phyloP scores from a whole-genome alignment of 208 protist species.

The Crithidia thermophila region DNA sequence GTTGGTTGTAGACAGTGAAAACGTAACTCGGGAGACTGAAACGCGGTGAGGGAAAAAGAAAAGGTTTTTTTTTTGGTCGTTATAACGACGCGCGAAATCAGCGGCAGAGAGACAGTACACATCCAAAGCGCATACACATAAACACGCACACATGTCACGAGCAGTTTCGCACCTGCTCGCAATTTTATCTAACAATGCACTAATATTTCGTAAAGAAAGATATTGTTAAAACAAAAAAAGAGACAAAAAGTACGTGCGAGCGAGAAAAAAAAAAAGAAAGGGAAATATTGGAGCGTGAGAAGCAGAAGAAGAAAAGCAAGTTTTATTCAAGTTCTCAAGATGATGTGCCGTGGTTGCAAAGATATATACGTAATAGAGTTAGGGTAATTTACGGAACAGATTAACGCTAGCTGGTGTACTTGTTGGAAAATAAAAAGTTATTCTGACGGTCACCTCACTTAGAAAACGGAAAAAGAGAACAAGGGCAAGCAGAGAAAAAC shows the following conservation, averaged over 20 bases:
- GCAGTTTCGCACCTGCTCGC: no score
- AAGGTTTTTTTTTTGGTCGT: slow-evolving; percentile 1
- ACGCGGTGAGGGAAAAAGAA: slow-evolving; percentile 11
- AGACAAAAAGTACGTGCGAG: background rate
- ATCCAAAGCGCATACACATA: no score
- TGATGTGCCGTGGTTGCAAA: no score
- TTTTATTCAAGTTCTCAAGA: no score
- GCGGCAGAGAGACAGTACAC: no score
- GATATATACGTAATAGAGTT: slow-evolving; percentile 6
- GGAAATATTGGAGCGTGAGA: background rate
- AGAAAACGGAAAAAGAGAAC: no score
- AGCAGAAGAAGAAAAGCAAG: no score
- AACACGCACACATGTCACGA: background rate
- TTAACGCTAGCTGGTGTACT: slow-evolving; percentile 2
- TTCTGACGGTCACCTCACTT: no score
- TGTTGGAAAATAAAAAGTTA: background rate
- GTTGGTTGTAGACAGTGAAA: background rate
- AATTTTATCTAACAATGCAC: no score
- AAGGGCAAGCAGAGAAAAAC: background rate
- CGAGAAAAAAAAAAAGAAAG: slow-evolving; percentile 19
- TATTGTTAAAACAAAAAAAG: background rate
- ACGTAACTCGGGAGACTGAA: background rate
- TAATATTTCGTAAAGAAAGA: no score
- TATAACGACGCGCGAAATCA: slow-evolving; percentile 1
- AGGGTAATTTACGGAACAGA: slow-evolving; percentile 1